A percentile compares a stretch with the other conserved stretches of the same genome.
Conservation (phyloP, 2,329 filamentous ascomycete species). For the Colletotrichum sansevieriae region DNA sequence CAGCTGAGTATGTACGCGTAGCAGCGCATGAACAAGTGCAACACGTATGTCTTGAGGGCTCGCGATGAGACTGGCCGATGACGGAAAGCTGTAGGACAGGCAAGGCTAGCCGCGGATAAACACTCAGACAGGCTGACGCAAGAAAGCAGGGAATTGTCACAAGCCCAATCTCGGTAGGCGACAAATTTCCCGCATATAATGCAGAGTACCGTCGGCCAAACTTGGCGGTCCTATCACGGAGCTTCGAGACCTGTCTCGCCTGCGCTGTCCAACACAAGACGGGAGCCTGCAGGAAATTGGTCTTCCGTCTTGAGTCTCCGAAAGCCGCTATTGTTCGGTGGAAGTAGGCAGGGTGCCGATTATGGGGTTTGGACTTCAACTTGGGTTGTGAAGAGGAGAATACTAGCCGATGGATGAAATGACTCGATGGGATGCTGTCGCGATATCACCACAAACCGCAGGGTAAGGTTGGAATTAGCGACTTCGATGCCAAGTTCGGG, state of each 20-base stretch:
- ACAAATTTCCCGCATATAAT: slow-evolving; percentile 41
- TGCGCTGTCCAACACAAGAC: slow-evolving; percentile 29
- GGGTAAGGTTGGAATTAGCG: neutral
- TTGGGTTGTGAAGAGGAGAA: neutral
- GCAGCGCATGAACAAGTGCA: slow-evolving; percentile 37
- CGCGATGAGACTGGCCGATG: slow-evolving; percentile 20
- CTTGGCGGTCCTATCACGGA: slow-evolving; percentile 42
- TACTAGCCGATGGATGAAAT: neutral
- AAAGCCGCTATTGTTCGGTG: slow-evolving; percentile 9
- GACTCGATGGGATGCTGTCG: slow-evolving; percentile 9
- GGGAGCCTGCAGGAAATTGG: slow-evolving; percentile 39
- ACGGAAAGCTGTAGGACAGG: slow-evolving; percentile 24
- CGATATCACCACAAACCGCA: neutral
- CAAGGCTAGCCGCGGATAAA: slow-evolving; percentile 30
- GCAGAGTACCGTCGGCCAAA: slow-evolving; percentile 33
- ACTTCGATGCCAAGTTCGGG: slow-evolving; percentile 2
- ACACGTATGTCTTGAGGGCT: slow-evolving; percentile 21
- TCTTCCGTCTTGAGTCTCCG: slow-evolving; percentile 1
- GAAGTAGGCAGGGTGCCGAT: neutral
- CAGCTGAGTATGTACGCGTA: slow-evolving; percentile 33
- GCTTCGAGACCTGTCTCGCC: slow-evolving; percentile 42
- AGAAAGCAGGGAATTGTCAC: slow-evolving; percentile 23
- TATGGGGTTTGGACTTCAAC: neutral
- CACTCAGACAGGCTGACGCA: slow-evolving; percentile 22
- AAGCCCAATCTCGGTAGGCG: slow-evolving; percentile 39